phyloP scores from a whole-genome alignment of 2,329 filamentous ascomycete genomes.

The Fusarium ambrosium region DNA sequence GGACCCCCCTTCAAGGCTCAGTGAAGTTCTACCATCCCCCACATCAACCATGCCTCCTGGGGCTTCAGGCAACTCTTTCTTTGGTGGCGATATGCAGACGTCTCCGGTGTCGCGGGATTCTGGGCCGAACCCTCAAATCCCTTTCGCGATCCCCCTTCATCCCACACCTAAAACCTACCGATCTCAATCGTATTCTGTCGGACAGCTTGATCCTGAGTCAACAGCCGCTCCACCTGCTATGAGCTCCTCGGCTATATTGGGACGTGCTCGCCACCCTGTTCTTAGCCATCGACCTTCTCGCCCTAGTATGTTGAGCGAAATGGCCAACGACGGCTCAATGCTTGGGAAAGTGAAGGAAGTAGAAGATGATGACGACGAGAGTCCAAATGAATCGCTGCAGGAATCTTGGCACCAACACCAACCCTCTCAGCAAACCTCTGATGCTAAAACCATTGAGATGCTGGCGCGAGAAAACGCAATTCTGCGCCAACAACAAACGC shows the following conservation, averaged over 20 bases:
- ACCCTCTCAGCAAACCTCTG: conserved; percentile 39
- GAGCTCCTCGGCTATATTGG: conserved; percentile 63
- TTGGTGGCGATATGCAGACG: conserved; percentile 64
- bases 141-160: conserved; percentile 88
- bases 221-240: conserved; percentile 54
- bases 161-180: conserved; percentile 93
- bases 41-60: conserved; percentile 71
- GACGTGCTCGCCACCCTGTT: conserved; percentile 72
- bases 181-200: conserved; percentile 96
- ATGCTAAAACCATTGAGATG: conserved; percentile 74
- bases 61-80: conserved; percentile 61
- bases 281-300: conserved; percentile 86
- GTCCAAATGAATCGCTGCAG: conserved; percentile 62
- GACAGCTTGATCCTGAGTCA: conserved; percentile 82
- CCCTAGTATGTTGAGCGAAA: conserved; percentile 81
- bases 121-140: conserved; percentile 75
- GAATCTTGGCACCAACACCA: conserved; percentile 65
- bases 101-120: conserved; percentile 66
- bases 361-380: conserved; percentile 75
- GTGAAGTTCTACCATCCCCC: conserved; percentile 81
- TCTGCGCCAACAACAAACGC: conserved; percentile 69
- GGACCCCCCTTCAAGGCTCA: conserved; percentile 79
- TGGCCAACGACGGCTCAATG: conserved; percentile 73
- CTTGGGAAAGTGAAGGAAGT: conserved; percentile 79
- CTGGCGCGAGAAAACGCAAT: conserved; percentile 74